A percentile compares a stretch with the other conserved stretches of the same genome.
Conservation (phyloP, 2,329 filamentous ascomycete genomes). For the Colletotrichum viniferum region DNA sequence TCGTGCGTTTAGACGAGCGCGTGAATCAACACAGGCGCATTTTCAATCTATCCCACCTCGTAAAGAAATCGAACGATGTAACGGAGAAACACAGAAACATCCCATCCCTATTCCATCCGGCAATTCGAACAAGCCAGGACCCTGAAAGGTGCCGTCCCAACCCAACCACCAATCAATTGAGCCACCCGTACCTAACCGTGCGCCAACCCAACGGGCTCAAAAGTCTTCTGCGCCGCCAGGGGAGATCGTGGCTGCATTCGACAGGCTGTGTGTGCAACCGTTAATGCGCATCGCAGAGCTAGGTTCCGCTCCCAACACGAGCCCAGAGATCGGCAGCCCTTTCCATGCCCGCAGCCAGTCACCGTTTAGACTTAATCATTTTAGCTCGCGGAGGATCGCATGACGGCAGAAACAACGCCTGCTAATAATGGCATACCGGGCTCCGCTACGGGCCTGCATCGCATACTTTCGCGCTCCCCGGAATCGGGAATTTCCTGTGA, state of each 20-base stretch:
- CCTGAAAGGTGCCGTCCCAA: background rate
- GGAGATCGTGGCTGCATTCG: background rate
- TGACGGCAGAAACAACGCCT: background rate
- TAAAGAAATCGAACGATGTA: background rate
- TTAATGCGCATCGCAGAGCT: background rate
- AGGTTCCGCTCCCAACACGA: background rate
- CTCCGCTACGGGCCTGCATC: background rate
- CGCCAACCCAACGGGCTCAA: background rate
- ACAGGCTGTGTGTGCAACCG: background rate
- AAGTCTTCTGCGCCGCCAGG: background rate
- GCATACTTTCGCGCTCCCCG: background rate
- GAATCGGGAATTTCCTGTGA: slow-evolving; percentile 1
- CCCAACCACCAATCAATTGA: background rate
- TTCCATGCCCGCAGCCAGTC: background rate
- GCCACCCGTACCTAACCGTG: background rate
- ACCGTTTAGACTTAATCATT: background rate
- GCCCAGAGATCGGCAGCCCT: background rate
- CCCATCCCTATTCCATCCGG: background rate
- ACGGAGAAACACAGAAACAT: background rate
- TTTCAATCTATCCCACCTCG: background rate
- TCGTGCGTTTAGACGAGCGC: background rate
- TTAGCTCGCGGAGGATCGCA: background rate
- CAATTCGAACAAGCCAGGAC: background rate
- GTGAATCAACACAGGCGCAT: background rate
- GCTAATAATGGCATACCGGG: slow-evolving; percentile 10